Base-by-base conservation (phyloP, 2,329 filamentous ascomycete genomes). In the Passalora sequoiae region DNA sequence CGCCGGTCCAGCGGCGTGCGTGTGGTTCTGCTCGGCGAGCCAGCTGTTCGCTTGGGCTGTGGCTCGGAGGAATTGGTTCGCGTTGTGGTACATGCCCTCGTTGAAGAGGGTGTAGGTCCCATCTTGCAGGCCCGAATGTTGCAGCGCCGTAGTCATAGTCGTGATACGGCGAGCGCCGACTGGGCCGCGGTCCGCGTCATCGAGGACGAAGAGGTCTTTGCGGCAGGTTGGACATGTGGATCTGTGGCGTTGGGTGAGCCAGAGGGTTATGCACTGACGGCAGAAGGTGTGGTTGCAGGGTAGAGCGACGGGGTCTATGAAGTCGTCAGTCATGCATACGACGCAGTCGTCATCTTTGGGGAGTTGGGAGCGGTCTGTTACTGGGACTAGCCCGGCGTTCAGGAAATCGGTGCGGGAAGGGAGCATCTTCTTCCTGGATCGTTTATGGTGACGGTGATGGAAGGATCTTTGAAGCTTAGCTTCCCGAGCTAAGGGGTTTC, bases 261-360 rank as follows among this genome's bases (percentile, higher is more conserved):
- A 49, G 31, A 42, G 42, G 24, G 32, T 40, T 30, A 49, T 49
- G 25, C 46, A 49, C 15, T 19, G 4, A 10, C 33, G 35, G 29
- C 46, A 49, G 19, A 49, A 49, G 9, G 13, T 40, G 22, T 49
- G 46, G n/a, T 41, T 38, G 27, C 46, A 49, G n/a, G 33, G 38
- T 9, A 49, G 29, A 16, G 35, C 29, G 28, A 45, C 36, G 13
- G 46, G 38, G 9, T 42, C 38, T 6, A 33, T 40, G 17, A 38
- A 42, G 10, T 24, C 16, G n/a, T 45, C 38, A 8, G 25, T 28
- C n/a, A n/a, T n/a, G 38, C 42, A 49, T 9, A 45, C 36, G 9
- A 42, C 37, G 30, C 42, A 49, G 8, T 42, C 37, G n/a, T 21
- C 22, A 9, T 16, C n/a, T n/a, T n/a, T 15, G 4, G 20, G 38